Evolutionary conservation across 768 basidiomycete genomes (phyloP).

Genomic region (Boletus subcaerulescens): DNA sequence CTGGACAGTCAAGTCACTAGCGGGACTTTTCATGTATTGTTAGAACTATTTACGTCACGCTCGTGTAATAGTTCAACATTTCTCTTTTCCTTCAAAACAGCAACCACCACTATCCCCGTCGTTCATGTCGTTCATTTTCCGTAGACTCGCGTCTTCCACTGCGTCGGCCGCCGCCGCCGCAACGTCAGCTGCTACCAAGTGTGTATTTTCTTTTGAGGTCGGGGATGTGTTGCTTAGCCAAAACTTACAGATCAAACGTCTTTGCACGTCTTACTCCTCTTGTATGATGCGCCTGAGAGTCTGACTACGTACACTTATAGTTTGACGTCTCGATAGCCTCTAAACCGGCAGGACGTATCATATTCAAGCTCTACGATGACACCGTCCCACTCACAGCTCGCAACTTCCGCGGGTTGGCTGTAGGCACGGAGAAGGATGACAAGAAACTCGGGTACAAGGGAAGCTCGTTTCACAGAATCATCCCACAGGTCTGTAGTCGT

Average conservation of each 20-base stretch:
- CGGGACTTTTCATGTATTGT: too few species aligned
- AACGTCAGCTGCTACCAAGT: slow-evolving; percentile 15
- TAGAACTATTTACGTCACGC: slow-evolving; percentile 1
- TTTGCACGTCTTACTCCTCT: slow-evolving; percentile 31
- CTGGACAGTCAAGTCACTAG: too few species aligned
- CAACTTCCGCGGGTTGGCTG: slow-evolving; percentile 81
- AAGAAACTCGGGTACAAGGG: slow-evolving; percentile 71
- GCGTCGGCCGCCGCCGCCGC: slow-evolving; percentile 29
- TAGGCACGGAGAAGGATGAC: slow-evolving; percentile 39
- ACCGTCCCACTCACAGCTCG: slow-evolving; percentile 75
- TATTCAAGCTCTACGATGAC: slow-evolving; percentile 82
- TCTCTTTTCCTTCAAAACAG: slow-evolving; percentile 16
- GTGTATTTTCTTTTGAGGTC: not conserved
- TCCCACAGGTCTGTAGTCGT: slow-evolving; percentile 48
- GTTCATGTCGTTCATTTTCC: slow-evolving; percentile 49
- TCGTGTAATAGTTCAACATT: not conserved
- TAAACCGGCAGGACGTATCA: slow-evolving; percentile 62
- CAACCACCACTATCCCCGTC: slow-evolving; percentile 1
- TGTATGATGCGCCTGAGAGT: not conserved
- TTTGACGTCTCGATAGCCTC: slow-evolving; percentile 64
- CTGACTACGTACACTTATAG: slow-evolving; percentile 30
- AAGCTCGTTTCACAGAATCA: slow-evolving; percentile 70
- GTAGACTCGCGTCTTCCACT: slow-evolving; percentile 50
- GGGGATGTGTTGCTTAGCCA: slow-evolving; percentile 1
- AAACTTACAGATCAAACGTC: slow-evolving; percentile 18